phyloP scores from a whole-genome alignment of 73 alveolate genomes.

The Durusdinium trenchii region DNA sequence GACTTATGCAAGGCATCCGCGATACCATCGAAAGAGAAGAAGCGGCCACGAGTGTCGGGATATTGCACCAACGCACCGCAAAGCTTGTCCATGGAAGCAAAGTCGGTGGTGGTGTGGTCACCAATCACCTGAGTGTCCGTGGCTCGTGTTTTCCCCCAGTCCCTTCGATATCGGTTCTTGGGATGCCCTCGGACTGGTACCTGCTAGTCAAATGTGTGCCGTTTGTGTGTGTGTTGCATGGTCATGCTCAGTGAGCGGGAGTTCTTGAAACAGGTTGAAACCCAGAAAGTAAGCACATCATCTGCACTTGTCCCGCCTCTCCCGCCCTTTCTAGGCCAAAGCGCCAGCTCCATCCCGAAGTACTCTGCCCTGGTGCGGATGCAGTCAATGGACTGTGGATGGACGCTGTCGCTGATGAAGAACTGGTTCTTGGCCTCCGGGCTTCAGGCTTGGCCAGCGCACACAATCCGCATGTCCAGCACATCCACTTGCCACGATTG shows the following conservation, averaged over 20 bases:
- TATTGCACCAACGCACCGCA: slow-evolving; percentile 96
- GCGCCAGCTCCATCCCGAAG: slow-evolving; percentile 96
- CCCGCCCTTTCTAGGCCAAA: not conserved
- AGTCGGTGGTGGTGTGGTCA: slow-evolving; percentile 86
- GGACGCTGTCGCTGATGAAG: slow-evolving; percentile 96
- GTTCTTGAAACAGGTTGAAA: too few species aligned
- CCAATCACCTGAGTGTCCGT: slow-evolving; percentile 27
- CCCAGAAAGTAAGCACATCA: too few species aligned
- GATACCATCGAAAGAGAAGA: slow-evolving; percentile 94
- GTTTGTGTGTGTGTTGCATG: too few species aligned
- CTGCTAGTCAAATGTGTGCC: too few species aligned
- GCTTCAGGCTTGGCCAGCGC: not conserved
- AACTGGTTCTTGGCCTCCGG: slow-evolving; percentile 85
- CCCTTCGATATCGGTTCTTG: too few species aligned
- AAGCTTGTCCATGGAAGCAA: slow-evolving; percentile 92
- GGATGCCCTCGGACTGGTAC: too few species aligned
- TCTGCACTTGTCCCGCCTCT: too few species aligned
- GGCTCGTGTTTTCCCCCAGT: too few species aligned
- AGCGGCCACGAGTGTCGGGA: slow-evolving; percentile 97
- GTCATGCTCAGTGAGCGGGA: too few species aligned
- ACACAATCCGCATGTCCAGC: not conserved
- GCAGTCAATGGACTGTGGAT: slow-evolving; percentile 98
- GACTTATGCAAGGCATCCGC: slow-evolving; percentile 86
- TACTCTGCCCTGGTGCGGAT: slow-evolving; percentile 97
- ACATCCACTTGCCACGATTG: too few species aligned